Conservation (phyloP, 2,329 filamentous ascomycete species). For the Podosphaera leucotricha region DNA sequence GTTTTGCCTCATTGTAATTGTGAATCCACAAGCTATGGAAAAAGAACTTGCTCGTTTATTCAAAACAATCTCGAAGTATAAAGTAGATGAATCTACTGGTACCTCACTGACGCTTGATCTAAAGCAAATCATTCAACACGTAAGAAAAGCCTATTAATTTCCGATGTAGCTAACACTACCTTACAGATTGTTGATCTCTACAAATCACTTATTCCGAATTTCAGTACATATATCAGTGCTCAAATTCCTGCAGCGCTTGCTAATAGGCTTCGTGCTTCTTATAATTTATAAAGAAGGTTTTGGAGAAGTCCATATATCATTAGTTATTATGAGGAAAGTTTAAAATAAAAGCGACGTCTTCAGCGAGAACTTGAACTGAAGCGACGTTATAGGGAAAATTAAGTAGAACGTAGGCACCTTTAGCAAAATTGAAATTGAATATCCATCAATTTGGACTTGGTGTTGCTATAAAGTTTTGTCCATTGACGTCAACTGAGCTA, state of each 20-base stretch:
- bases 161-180: constrained; percentile 5
- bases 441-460: too few relatives aligned
- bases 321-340: too few relatives aligned
- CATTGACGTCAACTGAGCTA: too few relatives aligned
- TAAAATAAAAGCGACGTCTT: too few relatives aligned
- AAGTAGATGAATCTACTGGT: constrained; percentile 30
- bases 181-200: constrained; percentile 26
- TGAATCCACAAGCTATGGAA: constrained; percentile 84
- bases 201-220: constrained; percentile 29
- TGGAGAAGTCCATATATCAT: too few relatives aligned
- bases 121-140: constrained; percentile 13
- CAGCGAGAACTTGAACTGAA: too few relatives aligned
- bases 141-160: constrained; percentile 5
- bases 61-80: constrained; percentile 56
- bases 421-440: too few relatives aligned
- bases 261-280: constrained; percentile 10
- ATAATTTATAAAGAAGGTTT: constrained; percentile 18
- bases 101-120: constrained; percentile 13
- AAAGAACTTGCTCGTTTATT: constrained; percentile 65
- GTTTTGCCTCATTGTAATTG: constrained; percentile 62
- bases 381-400: too few relatives aligned
- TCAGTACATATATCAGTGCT: constrained; percentile 23
- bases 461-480: too few relatives aligned
- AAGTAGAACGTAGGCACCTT: too few relatives aligned
- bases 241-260: constrained; percentile 9